phyloP scores from a whole-genome alignment of 768 basidiomycete genomes.

The Lepiota brunneoincarnata region DNA sequence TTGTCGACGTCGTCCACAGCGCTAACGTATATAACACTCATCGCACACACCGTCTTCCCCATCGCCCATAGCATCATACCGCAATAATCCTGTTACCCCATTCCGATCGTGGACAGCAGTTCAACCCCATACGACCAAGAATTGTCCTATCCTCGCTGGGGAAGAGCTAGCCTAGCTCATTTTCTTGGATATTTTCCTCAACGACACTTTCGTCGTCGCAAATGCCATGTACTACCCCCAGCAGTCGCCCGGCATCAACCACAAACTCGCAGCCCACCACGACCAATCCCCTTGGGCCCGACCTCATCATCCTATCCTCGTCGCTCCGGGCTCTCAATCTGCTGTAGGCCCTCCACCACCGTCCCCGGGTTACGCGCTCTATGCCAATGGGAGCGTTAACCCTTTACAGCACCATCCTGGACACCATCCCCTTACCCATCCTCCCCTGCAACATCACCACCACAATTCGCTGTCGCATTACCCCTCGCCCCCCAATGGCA shows the following conservation, averaged over 20 bases:
- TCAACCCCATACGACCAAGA: neutral
- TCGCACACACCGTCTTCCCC: neutral
- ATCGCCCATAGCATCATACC: neutral
- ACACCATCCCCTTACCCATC: constrained; percentile 53
- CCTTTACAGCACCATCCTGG: constrained; percentile 62
- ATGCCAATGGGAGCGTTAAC: constrained; percentile 65
- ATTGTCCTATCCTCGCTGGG: neutral
- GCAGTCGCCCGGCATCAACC: constrained; percentile 77
- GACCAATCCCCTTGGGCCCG: constrained; percentile 75
- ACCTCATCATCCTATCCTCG: constrained; percentile 51
- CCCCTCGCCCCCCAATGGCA: constrained; percentile 74
- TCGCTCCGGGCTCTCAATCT: constrained; percentile 48
- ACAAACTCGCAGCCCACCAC: constrained; percentile 73
- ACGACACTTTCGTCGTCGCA: constrained; percentile 18
- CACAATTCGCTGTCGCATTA: constrained; percentile 80
- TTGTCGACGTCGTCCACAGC: constrained; percentile 3
- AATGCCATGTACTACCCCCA: constrained; percentile 83
- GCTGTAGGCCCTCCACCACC: constrained; percentile 62
- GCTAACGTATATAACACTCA: neutral
- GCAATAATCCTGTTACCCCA: neutral
- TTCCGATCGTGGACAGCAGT: constrained; percentile 1
- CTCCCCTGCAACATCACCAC: constrained; percentile 66
- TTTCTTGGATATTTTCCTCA: constrained; percentile 10
- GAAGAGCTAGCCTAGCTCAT: constrained; percentile 4
- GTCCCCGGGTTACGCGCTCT: constrained; percentile 74